These are phyloP conservation scores for Paecilomyces variotii DNA, from an alignment of 2,329 filamentous ascomycete genomes.

Conservation along the genomic window DNA sequence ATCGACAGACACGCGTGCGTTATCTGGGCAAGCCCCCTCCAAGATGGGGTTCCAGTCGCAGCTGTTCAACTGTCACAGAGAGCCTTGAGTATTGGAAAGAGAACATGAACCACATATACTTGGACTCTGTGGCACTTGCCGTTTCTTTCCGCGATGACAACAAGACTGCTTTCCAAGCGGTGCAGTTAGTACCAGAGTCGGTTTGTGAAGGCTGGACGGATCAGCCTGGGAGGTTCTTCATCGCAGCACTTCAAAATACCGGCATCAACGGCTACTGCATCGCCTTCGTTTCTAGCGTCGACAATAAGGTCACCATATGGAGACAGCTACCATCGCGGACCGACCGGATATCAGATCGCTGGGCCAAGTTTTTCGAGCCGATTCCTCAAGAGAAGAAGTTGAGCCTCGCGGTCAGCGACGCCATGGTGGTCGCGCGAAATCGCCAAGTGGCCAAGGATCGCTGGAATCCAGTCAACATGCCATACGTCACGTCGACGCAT, in stretches of 20 bases:
- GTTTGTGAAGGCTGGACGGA: neutral
- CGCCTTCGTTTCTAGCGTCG: slow-evolving; percentile 4
- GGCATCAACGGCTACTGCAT: slow-evolving; percentile 11
- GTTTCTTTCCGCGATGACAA: slow-evolving; percentile 6
- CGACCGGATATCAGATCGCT: neutral
- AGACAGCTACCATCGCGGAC: neutral
- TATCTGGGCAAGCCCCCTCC: slow-evolving; percentile 11
- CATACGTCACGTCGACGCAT: slow-evolving; percentile 6
- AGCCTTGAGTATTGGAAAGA: slow-evolving; percentile 12
- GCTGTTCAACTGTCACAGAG: neutral
- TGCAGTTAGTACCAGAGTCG: slow-evolving; percentile 9
- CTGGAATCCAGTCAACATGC: slow-evolving; percentile 12
- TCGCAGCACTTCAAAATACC: slow-evolving; percentile 9
- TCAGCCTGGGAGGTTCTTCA: slow-evolving; percentile 4
- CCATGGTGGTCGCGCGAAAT: slow-evolving; percentile 2
- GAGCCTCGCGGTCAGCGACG: neutral
- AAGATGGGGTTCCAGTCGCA: neutral
- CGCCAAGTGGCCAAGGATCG: slow-evolving; percentile 3
- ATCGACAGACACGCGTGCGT: slow-evolving; percentile 11
- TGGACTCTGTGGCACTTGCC: slow-evolving; percentile 13
- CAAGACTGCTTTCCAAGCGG: slow-evolving; percentile 8
- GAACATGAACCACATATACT: slow-evolving; percentile 10
- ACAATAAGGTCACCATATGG: slow-evolving; percentile 1
- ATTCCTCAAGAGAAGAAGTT: neutral
- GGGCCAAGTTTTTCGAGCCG: neutral